phyloP scores from a whole-genome alignment of 345 rosid species.

The Populus nigra region DNA sequence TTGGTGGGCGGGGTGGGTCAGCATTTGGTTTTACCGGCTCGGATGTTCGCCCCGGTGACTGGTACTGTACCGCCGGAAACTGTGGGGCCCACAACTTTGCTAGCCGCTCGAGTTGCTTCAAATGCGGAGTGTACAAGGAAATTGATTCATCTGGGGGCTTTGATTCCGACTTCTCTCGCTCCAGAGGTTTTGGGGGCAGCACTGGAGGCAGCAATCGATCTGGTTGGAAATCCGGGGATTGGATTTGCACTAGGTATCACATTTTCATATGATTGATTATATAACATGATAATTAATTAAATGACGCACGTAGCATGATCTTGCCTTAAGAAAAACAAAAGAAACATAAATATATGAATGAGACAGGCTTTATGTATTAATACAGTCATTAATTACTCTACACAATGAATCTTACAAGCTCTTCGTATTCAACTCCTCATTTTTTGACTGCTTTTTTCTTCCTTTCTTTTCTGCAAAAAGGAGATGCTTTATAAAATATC shows the following conservation, averaged over 20 bases:
- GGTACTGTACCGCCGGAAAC: constrained; percentile 84
- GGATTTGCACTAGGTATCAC: constrained; percentile 75
- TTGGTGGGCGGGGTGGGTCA: constrained; percentile 51
- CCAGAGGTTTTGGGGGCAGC: constrained; percentile 37
- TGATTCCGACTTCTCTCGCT: constrained; percentile 43
- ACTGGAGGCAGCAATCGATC: constrained; percentile 43
- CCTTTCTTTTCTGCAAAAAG: background rate
- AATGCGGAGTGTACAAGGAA: constrained; percentile 79
- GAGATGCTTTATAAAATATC: background rate
- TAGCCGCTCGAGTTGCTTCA: constrained; percentile 91
- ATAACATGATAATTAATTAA: too few relatives aligned
- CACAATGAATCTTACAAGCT: background rate
- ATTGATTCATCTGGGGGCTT: constrained; percentile 35
- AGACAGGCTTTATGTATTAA: background rate
- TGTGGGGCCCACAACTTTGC: constrained; percentile 96
- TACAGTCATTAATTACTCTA: background rate
- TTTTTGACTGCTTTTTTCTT: constrained; percentile 4
- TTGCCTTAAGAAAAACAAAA: background rate
- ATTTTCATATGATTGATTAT: too few relatives aligned
- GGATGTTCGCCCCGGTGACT: constrained; percentile 91
- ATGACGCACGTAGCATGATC: too few relatives aligned
- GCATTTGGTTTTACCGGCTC: constrained; percentile 78
- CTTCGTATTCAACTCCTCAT: background rate
- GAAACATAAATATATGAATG: background rate
- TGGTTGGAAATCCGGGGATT: constrained; percentile 88